These are phyloP conservation scores for Colletotrichum costaricense DNA, from an alignment of 2,329 filamentous ascomycete genomes.

Conservation along the genomic window DNA sequence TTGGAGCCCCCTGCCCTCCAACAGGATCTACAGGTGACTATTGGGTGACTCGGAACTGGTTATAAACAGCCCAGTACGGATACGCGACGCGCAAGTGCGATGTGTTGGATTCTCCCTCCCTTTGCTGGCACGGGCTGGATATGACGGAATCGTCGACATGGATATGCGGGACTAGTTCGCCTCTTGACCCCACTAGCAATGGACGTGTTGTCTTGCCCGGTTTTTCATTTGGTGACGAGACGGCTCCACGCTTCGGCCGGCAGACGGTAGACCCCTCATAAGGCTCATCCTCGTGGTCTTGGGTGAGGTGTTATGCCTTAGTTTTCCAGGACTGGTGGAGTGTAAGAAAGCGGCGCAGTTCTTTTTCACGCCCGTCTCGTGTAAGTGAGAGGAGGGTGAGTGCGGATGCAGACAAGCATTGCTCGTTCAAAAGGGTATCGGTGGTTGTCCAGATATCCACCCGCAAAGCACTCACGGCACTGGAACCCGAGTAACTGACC, in stretches of 20 bases:
- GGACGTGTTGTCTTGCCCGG: not conserved
- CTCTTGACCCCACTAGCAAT: not conserved
- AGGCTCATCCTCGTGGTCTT: not conserved
- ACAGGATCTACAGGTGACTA: constrained; percentile 6
- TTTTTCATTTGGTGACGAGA: not conserved
- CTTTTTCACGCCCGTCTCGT: not conserved
- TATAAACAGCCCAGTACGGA: not conserved
- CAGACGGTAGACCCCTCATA: not conserved
- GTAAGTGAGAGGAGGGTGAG: too few relatives aligned
- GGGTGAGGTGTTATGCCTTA: not conserved
- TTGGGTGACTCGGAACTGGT: not conserved
- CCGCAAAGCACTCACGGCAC: not conserved
- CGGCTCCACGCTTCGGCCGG: not conserved
- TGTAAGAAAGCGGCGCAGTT: not conserved
- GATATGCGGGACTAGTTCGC: constrained; percentile 8
- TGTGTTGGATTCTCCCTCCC: constrained; percentile 6
- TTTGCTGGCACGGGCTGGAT: not conserved
- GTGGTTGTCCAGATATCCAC: not conserved
- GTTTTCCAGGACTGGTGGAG: not conserved
- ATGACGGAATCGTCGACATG: constrained; percentile 27
- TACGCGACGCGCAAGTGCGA: constrained; percentile 8
- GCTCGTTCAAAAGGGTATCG: not conserved
- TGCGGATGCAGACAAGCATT: not conserved
- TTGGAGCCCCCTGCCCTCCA: not conserved
- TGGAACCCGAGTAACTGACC: not conserved